Percentiles rank a stretch among this genome's conserved stretches.
Evolutionary conservation across 805 yeast genomes (phyloP).

Genomic region (Monosporozyma unispora): DNA sequence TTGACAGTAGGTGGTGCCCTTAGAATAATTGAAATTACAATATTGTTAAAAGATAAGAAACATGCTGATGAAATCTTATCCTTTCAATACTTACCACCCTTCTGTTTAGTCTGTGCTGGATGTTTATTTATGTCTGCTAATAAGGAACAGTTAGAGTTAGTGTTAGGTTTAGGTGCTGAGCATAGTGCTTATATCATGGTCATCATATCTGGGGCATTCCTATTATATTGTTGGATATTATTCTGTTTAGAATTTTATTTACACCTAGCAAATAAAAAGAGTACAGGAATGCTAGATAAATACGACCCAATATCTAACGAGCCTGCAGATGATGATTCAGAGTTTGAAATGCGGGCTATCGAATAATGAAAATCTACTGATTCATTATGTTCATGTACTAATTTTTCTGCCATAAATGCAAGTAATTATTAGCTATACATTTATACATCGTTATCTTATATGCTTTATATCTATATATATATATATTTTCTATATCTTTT

Average conservation of each 20-base stretch:
- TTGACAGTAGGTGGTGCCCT: conserved; percentile 70
- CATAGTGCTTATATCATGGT: conserved; percentile 75
- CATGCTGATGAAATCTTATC: conserved; percentile 43
- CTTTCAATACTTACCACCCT: conserved; percentile 83
- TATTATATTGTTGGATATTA: conserved; percentile 59
- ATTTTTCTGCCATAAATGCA: no score
- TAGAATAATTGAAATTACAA: conserved; percentile 71
- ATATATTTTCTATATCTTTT: neutral
- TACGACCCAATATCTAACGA: conserved; percentile 2
- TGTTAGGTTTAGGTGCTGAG: conserved; percentile 68
- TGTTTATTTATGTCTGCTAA: conserved; percentile 84
- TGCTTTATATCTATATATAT: neutral
- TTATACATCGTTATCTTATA: neutral
- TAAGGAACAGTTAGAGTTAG: conserved; percentile 74
- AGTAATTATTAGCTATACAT: no score
- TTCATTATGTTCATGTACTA: no score
- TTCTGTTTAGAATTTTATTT: conserved; percentile 52
- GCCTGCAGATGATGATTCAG: neutral
- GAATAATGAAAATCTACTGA: neutral
- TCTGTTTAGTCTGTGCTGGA: conserved; percentile 71
- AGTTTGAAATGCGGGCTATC: neutral
- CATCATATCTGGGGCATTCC: conserved; percentile 61
- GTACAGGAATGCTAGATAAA: conserved; percentile 10
- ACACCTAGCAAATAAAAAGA: conserved; percentile 22
- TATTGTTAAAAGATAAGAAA: conserved; percentile 58